These are phyloP conservation scores for Begonia fuchsioides DNA, from an alignment of 306 rosid genomes.

Conservation along the genomic window DNA sequence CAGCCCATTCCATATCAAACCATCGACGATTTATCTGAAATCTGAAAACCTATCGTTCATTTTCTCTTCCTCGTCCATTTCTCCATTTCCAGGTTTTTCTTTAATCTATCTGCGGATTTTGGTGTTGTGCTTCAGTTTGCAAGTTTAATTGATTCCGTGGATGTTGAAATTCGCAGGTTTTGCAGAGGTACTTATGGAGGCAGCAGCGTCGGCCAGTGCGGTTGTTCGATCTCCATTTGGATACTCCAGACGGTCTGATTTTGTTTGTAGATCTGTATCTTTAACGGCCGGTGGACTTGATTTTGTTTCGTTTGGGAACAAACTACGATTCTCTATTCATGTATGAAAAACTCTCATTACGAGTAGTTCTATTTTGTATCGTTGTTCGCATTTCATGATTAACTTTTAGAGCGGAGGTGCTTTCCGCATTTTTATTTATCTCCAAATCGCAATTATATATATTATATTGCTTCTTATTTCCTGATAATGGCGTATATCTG, in stretches of 20 bases:
- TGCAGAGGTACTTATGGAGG: slow-evolving; percentile 39
- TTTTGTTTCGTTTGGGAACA: slow-evolving; percentile 18
- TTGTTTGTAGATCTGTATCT: slow-evolving; percentile 17
- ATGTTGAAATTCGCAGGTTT: neutral
- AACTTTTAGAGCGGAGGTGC: neutral
- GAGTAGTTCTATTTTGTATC: neutral
- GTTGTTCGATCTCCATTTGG: slow-evolving; percentile 28
- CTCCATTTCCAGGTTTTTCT: no score
- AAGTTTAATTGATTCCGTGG: neutral
- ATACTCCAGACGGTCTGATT: slow-evolving; percentile 9
- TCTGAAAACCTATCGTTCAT: no score
- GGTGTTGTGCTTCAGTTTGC: neutral
- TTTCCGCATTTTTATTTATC: neutral
- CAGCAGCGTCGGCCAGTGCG: slow-evolving; percentile 21
- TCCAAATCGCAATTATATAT: neutral
- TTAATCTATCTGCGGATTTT: neutral
- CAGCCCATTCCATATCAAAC: no score
- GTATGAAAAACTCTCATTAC: slow-evolving; percentile 16
- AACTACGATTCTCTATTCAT: slow-evolving; percentile 23
- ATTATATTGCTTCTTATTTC: neutral
- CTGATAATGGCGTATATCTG: neutral
- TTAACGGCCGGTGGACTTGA: slow-evolving; percentile 13
- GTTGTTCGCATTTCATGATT: neutral
- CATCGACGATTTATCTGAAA: no score
- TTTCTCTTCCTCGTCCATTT: no score